Conservation (phyloP, 768 basidiomycete genomes). For the Leccinum arenicola region DNA sequence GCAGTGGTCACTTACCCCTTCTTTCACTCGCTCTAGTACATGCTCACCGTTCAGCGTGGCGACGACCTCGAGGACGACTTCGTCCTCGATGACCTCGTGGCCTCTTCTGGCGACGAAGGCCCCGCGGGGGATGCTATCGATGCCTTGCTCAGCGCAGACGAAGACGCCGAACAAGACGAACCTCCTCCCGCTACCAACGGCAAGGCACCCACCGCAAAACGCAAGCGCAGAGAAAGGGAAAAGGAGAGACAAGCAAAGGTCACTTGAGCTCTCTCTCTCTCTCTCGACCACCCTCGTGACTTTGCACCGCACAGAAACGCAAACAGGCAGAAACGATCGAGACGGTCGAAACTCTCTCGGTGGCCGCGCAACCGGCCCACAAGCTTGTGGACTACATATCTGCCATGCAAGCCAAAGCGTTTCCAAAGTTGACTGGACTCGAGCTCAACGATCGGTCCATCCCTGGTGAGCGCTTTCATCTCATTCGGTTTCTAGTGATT, state of each 20-base stretch:
- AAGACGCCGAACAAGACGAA: constrained; percentile 38
- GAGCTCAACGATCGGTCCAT: constrained; percentile 80
- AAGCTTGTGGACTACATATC: constrained; percentile 62
- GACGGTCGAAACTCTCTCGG: constrained; percentile 38
- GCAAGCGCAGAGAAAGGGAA: constrained; percentile 71
- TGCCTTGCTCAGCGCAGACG: constrained; percentile 45
- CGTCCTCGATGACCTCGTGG: constrained; percentile 64
- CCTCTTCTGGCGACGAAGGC: constrained; percentile 59
- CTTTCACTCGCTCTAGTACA: neutral
- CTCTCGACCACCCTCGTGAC: constrained; percentile 3
- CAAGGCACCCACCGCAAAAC: constrained; percentile 44
- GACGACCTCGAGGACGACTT: constrained; percentile 89
- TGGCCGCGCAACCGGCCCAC: constrained; percentile 56
- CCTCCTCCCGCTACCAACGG: constrained; percentile 10
- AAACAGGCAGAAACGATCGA: constrained; percentile 52
- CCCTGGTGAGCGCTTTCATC: constrained; percentile 54
- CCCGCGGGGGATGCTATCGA: constrained; percentile 34
- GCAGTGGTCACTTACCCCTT: neutral
- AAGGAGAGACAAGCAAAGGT: constrained; percentile 75
- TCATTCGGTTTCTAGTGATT: constrained; percentile 25
- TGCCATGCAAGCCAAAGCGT: constrained; percentile 65
- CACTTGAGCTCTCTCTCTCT: constrained; percentile 15
- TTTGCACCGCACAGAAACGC: constrained; percentile 47
- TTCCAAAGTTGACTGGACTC: constrained; percentile 64
- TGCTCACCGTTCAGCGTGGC: constrained; percentile 41